Evolutionary conservation across 441 rosid genomes (phyloP).

Genomic region (Erysimum pusillum): DNA sequence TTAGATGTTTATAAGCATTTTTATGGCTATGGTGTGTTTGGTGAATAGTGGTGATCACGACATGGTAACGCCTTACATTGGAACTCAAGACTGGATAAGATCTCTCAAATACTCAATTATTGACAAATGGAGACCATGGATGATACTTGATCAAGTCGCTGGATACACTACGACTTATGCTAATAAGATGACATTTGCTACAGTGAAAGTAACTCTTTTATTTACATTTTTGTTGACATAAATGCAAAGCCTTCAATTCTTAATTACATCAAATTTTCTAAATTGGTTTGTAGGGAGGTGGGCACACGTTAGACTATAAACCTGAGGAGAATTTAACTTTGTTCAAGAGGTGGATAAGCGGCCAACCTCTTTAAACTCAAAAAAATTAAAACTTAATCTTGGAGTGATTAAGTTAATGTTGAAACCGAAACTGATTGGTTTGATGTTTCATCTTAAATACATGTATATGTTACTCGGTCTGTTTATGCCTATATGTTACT

Average conservation of each 20-base stretch:
- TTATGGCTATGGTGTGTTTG: neutral
- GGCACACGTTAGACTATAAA: neutral
- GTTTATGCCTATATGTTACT: too few species aligned
- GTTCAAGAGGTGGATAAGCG: constrained; percentile 28
- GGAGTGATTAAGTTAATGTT: neutral
- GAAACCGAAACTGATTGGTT: constrained; percentile 12
- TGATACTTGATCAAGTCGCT: constrained; percentile 6
- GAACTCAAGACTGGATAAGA: constrained; percentile 10
- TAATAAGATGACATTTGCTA: constrained; percentile 24
- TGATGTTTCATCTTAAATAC: neutral
- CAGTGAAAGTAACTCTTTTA: constrained; percentile 8
- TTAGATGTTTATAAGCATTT: neutral
- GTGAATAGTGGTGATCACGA: constrained; percentile 24
- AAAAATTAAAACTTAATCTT: constrained; percentile 5
- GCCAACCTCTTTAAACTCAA: constrained; percentile 6
- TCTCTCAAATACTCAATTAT: constrained; percentile 8
- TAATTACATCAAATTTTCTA: neutral
- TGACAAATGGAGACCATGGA: constrained; percentile 28
- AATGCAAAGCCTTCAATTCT: neutral
- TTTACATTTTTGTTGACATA: neutral
- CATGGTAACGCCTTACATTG: neutral
- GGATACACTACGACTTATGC: constrained; percentile 19
- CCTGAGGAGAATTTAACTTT: constrained; percentile 7
- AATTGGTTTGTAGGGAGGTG: constrained; percentile 15
- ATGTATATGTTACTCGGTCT: neutral